Base-by-base conservation (phyloP, 2,329 filamentous ascomycete species). In the Helotiales sp. region DNA sequence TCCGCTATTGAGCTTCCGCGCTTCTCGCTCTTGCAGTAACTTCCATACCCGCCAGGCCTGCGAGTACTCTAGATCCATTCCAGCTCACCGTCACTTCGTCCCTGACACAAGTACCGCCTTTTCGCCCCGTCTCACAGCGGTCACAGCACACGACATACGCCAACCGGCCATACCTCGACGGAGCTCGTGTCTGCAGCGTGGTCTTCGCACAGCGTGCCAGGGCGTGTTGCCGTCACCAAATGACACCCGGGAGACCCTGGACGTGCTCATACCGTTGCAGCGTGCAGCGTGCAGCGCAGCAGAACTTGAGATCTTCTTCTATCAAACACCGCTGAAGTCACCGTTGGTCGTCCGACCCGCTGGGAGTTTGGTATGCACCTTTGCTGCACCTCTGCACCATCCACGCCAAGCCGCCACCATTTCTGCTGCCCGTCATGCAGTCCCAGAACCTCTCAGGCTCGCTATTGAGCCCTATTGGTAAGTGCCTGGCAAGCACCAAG, bases 401-500 rank as follows among this genome's bases (percentile, higher is more conserved):
- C 38, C 44, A 50, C 40, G n/a, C 50, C 52, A 34, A 52, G 34
- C 48, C 46, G 38, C 38, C 44, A 22, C 17, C 47, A 50, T 30
- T 48, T 31, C 47, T 31, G 17, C 54, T 49, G 47, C 54, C 33
- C 63, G 54, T 58, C 58, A 69, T 67, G 66, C 64, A 67, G 64
- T 56, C 67, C 63, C 63, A 63, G 55, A 61, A 51, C 36, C 31
- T 30, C 29, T 34, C 55, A 31, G 36, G 40, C 10, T 65, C 66
- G 52, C 50, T 64, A 48, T 59, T 69, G 34, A 60, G 61, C 15
- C 67, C 68, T 52, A 66, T 69, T 66, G 68, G 68, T 68, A 48
- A 65, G 68, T 65, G 52, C 56, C 47, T 57, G 53, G 24, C 17
- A 53, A 58, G 59, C 34, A 54, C 55, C 47, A 52, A 24, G 30